phyloP scores from a whole-genome alignment of 1,284 basidiomycete species.

The Cutaneotrichosporon daszewskae region DNA sequence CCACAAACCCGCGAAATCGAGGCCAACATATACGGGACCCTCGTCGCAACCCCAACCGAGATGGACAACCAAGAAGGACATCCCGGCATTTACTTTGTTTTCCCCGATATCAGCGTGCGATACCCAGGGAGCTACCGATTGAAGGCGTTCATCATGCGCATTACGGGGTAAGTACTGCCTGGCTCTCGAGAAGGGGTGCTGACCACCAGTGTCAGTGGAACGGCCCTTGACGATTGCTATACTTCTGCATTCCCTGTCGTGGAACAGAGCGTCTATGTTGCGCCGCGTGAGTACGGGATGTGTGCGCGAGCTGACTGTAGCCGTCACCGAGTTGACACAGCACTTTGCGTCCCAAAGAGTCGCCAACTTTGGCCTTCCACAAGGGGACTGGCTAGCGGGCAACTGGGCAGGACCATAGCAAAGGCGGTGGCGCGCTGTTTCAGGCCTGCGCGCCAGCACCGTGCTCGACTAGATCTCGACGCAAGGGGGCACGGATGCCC shows the following conservation, averaged over 20 bases:
- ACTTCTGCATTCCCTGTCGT: background rate
- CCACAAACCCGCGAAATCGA: background rate
- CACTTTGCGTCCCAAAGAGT: too few species aligned
- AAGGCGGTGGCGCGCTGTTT: too few species aligned
- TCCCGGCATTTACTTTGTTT: constrained; percentile 74
- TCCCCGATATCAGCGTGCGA: constrained; percentile 79
- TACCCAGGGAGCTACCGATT: constrained; percentile 71
- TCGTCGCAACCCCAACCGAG: constrained; percentile 64
- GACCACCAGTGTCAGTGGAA: background rate
- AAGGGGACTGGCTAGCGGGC: too few species aligned
- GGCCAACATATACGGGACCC: background rate
- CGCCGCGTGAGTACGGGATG: background rate
- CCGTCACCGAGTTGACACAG: too few species aligned
- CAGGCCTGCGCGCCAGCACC: too few species aligned
- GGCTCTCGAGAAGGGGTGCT: background rate
- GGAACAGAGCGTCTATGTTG: background rate
- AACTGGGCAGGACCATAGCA: too few species aligned
- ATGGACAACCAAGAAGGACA: constrained; percentile 70
- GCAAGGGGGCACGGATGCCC: too few species aligned
- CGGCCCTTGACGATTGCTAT: background rate
- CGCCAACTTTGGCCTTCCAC: too few species aligned
- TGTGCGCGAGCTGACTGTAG: too few species aligned
- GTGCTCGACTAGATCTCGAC: too few species aligned
- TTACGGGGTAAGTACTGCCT: background rate
- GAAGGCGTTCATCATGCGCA: constrained; percentile 32